Conservation (phyloP, 768 basidiomycete genomes). For the Leccinum olivaceopallidum region DNA sequence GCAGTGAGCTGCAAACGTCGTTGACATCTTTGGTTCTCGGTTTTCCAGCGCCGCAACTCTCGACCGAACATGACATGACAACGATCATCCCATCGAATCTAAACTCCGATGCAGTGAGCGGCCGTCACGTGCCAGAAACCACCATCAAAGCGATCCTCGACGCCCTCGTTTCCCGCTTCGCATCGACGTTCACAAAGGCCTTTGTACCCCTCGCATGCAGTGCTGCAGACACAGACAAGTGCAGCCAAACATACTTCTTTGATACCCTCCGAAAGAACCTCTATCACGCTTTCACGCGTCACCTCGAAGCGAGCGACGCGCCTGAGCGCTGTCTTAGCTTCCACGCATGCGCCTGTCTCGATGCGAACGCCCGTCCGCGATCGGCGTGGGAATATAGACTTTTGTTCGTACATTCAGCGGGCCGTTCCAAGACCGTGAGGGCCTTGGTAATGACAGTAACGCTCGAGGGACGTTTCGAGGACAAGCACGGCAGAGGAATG, state of each 20-base stretch:
- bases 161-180: constrained; percentile 5
- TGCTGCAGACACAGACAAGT: neutral
- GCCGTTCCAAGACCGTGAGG: neutral
- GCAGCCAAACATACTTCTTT: neutral
- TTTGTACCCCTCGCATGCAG: neutral
- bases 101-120: neutral
- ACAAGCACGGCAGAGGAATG: neutral
- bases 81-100: neutral
- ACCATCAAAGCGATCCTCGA: constrained; percentile 4
- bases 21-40: neutral
- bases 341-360: neutral
- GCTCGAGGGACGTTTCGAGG: constrained; percentile 3
- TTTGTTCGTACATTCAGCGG: constrained; percentile 3
- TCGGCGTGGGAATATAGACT: constrained; percentile 9
- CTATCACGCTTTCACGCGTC: constrained; percentile 3
- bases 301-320: constrained; percentile 3
- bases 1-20: neutral
- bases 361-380: neutral
- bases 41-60: neutral
- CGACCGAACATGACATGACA: neutral
- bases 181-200: neutral
- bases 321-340: constrained; percentile 3
- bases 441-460: constrained; percentile 12
- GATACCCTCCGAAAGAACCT: constrained; percentile 7
- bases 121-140: neutral